Evolutionary conservation across 495 filamentous ascomycete genomes (phyloP), one percentile per base, ranked within the genome.

Genomic region (Penicillium robsamsonii): DNA sequence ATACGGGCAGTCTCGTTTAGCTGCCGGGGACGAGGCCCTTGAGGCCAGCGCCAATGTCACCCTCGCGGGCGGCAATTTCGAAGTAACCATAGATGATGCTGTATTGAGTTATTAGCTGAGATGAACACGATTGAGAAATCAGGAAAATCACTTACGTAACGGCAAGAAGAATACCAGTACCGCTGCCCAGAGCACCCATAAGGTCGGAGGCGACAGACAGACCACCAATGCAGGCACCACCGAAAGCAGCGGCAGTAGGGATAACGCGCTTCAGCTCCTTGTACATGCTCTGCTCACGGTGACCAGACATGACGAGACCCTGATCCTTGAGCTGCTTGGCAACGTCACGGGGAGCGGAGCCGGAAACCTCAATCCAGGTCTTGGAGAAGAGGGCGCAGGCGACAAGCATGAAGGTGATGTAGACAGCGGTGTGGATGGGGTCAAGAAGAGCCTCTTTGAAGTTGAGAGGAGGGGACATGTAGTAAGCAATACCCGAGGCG

Each of bases 311-410:
- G 65, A 97, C 92, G 47, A 99, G 86, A 66, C 95, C 93, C 77
- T 97, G 93, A 69, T 97, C 95, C 86, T 99, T 99, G 69, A 99
- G 84, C 79, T 99, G 95, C 87, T 99, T 99, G 61, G 95, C 95
- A 59, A 99, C 95, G 70, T 99, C 95, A 72, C 95, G 88, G 24
- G 95, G 95, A 74, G 89, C 90, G 56, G 92, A 96, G 71, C 95
- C 95, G 35, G 93, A 97, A 58, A 99, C 95, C 76, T 99, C 95
- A 69, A 99, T 97, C 95, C 94, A 98, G 62, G 94, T 97, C 90
- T 97, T 99, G 75, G 91, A 96, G 83, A 99, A 99, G 70, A 97
- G 83, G 50, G 95, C 95, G 66, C 95, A 99, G 60, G 95, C 95
- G 62, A 88, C 86, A 50, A 97, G 85, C 91, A 97, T 99, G 78